Evolutionary conservation across 2,329 filamentous ascomycete genomes (phyloP).

Genomic region (Emericellopsis atlantica): DNA sequence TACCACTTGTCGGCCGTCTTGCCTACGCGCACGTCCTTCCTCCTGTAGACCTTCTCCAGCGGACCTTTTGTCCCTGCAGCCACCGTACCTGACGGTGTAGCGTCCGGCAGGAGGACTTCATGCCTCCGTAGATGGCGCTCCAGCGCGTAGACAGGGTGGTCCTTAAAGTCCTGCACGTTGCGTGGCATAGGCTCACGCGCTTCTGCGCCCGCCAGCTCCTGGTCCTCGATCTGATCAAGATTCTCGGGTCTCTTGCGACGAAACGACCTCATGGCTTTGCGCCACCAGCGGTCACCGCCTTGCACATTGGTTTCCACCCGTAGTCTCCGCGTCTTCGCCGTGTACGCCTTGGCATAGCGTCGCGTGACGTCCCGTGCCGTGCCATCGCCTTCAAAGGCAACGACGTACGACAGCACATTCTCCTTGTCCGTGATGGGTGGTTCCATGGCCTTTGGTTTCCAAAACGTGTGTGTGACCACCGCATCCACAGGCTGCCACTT

Average conservation of each 20-base stretch:
- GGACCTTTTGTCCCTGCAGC: conserved; percentile 48
- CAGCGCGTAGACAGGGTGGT: conserved; percentile 72
- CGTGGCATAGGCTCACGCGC: conserved; percentile 73
- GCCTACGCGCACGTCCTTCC: conserved; percentile 67
- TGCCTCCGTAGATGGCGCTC: conserved; percentile 74
- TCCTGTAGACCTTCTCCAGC: conserved; percentile 70
- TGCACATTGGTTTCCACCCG: conserved; percentile 57
- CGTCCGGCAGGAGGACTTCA: conserved; percentile 65
- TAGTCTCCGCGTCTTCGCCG: conserved; percentile 72
- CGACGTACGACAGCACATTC: conserved; percentile 70
- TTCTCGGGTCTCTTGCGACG: conserved; percentile 33
- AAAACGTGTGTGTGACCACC: conserved; percentile 64
- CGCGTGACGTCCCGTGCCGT: conserved; percentile 74
- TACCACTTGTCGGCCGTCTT: conserved; percentile 85
- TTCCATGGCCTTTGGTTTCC: conserved; percentile 65
- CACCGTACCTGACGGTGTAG: conserved; percentile 64
- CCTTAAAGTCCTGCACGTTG: conserved; percentile 77
- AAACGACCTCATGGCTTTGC: conserved; percentile 35
- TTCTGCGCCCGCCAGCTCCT: conserved; percentile 58
- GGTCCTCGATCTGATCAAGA: conserved; percentile 74
- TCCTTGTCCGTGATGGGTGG: conserved; percentile 66
- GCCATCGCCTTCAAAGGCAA: conserved; percentile 74
- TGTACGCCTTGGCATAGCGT: conserved; percentile 78
- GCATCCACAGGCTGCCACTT: conserved; percentile 89
- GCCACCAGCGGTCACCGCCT: conserved; percentile 39